Evolutionary conservation across 2,329 filamentous ascomycete genomes (phyloP).

Genomic region (Lasiodiplodia hormozganensis): DNA sequence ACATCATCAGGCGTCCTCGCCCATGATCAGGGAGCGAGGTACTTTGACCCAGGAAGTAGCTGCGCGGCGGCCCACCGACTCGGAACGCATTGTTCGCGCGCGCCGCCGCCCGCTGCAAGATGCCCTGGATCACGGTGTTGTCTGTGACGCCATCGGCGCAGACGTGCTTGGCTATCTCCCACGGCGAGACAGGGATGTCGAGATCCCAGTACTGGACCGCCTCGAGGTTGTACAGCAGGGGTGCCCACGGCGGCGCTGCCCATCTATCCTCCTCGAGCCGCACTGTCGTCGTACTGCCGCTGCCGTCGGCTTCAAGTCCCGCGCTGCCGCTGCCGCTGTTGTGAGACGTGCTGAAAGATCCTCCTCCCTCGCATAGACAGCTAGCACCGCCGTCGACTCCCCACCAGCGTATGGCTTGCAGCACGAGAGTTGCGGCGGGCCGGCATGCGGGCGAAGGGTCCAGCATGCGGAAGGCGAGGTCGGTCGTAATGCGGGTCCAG

Average conservation of each 20-base stretch:
- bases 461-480: slow-evolving; percentile 9
- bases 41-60: not conserved
- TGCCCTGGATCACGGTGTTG: not conserved
- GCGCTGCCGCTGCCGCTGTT: no score
- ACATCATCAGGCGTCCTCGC: not conserved
- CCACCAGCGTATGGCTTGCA: not conserved
- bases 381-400: not conserved
- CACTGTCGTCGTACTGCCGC: no score
- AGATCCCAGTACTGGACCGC: not conserved
- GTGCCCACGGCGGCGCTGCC: not conserved
- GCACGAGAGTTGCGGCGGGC: not conserved
- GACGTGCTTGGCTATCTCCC: not conserved
- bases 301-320: not conserved
- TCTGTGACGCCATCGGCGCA: not conserved
- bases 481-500: not conserved
- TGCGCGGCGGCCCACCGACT: not conserved
- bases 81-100: not conserved
- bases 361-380: not conserved
- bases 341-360: no score
- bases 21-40: not conserved
- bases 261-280: not conserved
- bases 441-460: not conserved
- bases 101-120: not conserved
- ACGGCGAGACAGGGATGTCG: not conserved
- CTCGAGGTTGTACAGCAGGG: slow-evolving; percentile 11